Base-by-base conservation (phyloP, 148 eudicot species). In the Amaranthus palmeri region DNA sequence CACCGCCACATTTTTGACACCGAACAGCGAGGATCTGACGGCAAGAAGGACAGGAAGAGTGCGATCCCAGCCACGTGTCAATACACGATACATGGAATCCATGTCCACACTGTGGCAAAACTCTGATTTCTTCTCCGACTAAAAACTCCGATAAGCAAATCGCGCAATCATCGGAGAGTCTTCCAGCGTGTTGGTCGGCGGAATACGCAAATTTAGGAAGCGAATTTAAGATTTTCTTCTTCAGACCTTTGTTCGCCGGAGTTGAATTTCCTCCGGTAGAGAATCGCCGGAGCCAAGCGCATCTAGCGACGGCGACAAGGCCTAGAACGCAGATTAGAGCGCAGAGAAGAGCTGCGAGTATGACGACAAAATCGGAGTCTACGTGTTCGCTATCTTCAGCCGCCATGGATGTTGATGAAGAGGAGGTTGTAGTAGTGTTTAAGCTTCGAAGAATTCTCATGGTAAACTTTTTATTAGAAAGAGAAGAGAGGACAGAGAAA, bases 1-100 rank as follows among this genome's bases (percentile, higher is more conserved):
- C 79, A 5, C 79, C 82, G 60, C 82, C 82, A 14, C 82, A 80
- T 61, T 80, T 80, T 4, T 71, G 82, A 62, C 79, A 80, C 6
- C 82, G 76, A 9, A 68, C 86, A 49, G 74, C 88, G 70, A 83
- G 76, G 70, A 88, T 80, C 84, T 87, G 88, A 3, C 97, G 85
- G 54, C 97, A 91, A 15, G 93, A 91, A n/a, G 97, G 97, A 43
- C 97, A 91, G 0, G 97, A 88, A 0, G 91, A 85, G 80, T 88
- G 97, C 25, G 90, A 85, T 54, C 83, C 88, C 2, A 91, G 87
- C 97, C 97, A 91, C 72, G 81, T 91, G 74, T 91, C 97, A 10
- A 91, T 81, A 72, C 93, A 91, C 8, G 61, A 65, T 3, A 87
- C 86, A 64, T 91, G 93, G 75, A 89, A 91, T 0, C 87, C 88